These are phyloP conservation scores for Epichloe brachyelytri DNA, from an alignment of 2,329 filamentous ascomycete genomes.

Conservation along the genomic window DNA sequence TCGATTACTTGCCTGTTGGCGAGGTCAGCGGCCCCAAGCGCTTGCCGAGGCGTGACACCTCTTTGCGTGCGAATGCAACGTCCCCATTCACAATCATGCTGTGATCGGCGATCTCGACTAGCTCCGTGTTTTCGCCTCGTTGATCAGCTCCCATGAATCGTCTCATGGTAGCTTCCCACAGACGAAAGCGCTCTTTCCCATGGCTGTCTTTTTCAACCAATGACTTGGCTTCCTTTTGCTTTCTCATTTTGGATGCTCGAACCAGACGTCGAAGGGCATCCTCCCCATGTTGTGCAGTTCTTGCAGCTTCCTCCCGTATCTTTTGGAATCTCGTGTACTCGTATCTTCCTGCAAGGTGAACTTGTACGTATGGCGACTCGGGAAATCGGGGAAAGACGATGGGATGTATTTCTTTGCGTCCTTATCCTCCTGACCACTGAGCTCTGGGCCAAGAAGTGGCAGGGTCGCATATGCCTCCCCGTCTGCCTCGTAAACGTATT, in stretches of 20 bases:
- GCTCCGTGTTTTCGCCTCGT: conserved; percentile 20
- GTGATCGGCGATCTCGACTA: conserved; percentile 44
- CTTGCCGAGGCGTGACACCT: conserved; percentile 35
- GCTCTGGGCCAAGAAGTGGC: conserved; percentile 37
- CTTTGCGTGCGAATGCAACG: conserved; percentile 37
- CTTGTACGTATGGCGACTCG: conserved; percentile 51
- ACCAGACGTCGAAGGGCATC: conserved; percentile 47
- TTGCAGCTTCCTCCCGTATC: conserved; percentile 45
- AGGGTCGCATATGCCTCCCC: conserved; percentile 28
- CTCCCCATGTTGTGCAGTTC: conserved; percentile 48
- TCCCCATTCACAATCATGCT: conserved; percentile 53
- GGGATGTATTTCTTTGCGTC: conserved; percentile 44
- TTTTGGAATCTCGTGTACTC: conserved; percentile 38
- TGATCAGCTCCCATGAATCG: conserved; percentile 31
- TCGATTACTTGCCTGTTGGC: not conserved
- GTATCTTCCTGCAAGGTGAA: conserved; percentile 41
- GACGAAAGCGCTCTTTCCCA: conserved; percentile 41
- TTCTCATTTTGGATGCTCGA: conserved; percentile 49
- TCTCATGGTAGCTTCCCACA: conserved; percentile 51
- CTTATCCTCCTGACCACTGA: conserved; percentile 47
- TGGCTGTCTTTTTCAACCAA: conserved; percentile 38
- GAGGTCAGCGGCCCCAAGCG: conserved; percentile 18
- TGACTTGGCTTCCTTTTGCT: conserved; percentile 49
- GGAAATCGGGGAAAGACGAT: conserved; percentile 45
- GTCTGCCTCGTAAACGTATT: conserved; percentile 24